Percentiles rank a stretch among this genome's conserved stretches.
Evolutionary conservation across 495 filamentous ascomycete species (phyloP).

Genomic region (Lepraria neglecta): DNA sequence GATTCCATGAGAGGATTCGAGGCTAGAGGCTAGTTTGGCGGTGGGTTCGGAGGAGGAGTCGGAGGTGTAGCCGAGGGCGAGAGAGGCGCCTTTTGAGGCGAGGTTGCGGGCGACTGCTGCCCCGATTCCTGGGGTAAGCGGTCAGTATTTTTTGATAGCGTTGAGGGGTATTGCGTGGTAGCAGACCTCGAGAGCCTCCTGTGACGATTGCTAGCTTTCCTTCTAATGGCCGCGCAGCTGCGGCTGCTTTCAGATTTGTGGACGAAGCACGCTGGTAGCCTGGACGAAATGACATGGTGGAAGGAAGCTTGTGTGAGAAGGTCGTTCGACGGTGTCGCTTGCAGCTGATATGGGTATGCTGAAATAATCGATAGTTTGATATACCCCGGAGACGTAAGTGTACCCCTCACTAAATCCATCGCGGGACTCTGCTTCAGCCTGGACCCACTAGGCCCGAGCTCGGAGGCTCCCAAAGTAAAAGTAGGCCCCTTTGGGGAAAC

Average conservation of each 20-base stretch:
- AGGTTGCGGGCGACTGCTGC: conserved; percentile 76
- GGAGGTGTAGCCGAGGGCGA: conserved; percentile 71
- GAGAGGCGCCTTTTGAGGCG: conserved; percentile 61
- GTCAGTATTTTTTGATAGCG: not conserved
- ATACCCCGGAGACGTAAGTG: too few relatives aligned
- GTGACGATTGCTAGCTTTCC: conserved; percentile 72
- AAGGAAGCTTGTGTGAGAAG: too few relatives aligned
- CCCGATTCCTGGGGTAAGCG: conserved; percentile 61
- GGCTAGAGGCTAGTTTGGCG: conserved; percentile 39
- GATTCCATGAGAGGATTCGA: conserved; percentile 39
- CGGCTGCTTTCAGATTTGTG: conserved; percentile 23
- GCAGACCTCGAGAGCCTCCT: conserved; percentile 65
- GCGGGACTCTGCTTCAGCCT: too few relatives aligned
- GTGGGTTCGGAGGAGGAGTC: conserved; percentile 41
- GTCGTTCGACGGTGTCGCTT: too few relatives aligned
- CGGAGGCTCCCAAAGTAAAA: too few relatives aligned
- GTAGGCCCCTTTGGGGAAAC: too few relatives aligned
- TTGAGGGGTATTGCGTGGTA: not conserved
- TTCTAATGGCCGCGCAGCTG: conserved; percentile 36
- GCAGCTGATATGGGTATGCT: too few relatives aligned
- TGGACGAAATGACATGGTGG: conserved; percentile 25
- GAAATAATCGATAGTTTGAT: too few relatives aligned
- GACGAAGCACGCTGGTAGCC: conserved; percentile 28
- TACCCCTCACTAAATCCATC: too few relatives aligned
- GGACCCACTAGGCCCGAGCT: too few relatives aligned